These are phyloP conservation scores for Kalaharituber pfeilii DNA, from an alignment of 2,329 filamentous ascomycete genomes.

Conservation along the genomic window DNA sequence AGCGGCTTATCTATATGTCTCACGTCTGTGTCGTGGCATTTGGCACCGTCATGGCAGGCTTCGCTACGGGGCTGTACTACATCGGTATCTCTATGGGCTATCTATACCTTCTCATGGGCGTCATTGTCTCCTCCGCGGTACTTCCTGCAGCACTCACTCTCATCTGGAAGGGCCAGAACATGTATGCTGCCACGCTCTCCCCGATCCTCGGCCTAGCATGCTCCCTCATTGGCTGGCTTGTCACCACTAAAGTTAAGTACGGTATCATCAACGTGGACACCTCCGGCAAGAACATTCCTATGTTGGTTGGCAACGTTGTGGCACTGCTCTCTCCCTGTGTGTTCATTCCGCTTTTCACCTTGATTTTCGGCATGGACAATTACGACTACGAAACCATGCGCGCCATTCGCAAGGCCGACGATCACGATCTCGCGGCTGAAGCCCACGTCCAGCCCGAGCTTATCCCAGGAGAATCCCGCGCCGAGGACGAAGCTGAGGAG, in stretches of 20 bases:
- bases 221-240: conserved; percentile 59
- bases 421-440: conserved; percentile 49
- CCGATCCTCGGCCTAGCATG: conserved; percentile 52
- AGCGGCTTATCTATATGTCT: conserved; percentile 60
- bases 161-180: conserved; percentile 64
- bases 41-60: conserved; percentile 57
- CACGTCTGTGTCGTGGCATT: conserved; percentile 59
- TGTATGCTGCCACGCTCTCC: conserved; percentile 51
- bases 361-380: conserved; percentile 49
- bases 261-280: conserved; percentile 52
- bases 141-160: conserved; percentile 66
- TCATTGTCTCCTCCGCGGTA: conserved; percentile 72
- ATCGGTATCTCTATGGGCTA: conserved; percentile 74
- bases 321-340: conserved; percentile 61
- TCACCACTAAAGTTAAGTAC: conserved; percentile 53
- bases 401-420: conserved; percentile 59
- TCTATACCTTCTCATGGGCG: conserved; percentile 77
- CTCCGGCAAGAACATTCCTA: conserved; percentile 71
- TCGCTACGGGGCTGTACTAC: conserved; percentile 58
- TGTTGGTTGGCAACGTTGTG: conserved; percentile 73
- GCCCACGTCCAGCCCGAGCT: conserved; percentile 50
- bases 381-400: conserved; percentile 82
- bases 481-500: conserved; percentile 26
- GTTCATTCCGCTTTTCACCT: conserved; percentile 59
- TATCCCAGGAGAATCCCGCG: conserved; percentile 35